Evolutionary conservation across 1,139 yeast species (phyloP), one percentile per base, ranked within the genome.

Genomic region (Kazachstania sp.): DNA sequence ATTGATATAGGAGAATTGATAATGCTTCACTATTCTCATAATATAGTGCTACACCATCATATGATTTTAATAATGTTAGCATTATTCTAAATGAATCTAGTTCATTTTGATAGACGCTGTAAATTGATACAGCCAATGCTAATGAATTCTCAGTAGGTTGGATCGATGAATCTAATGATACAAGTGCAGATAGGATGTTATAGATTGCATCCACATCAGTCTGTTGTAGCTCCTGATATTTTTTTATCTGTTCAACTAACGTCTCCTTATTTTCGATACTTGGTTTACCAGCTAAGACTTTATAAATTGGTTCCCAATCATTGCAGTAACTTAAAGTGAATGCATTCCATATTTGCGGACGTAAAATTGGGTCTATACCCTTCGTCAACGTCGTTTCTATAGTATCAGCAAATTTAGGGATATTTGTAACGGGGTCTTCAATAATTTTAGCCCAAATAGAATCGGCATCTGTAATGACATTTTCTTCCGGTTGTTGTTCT

Each of bases 111-210:
- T 35, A 95, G 4, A 41, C 45, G 2, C n/a, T 32, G n/a, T 29
- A 31, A 2, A 49, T 36, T 3, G 97, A 96, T 7, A 86, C 87
- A 0, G 87, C 77, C 41, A 92, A 77, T 59, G 88, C 87, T 2
- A 94, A 92, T 95, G 92, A 86, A 4, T 97, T 97, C 65, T 90
- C 97, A 1, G 96, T 88, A 62, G 92, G 92, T 0, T 97, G 97
- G 35, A 92, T 95, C 45, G 87, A 96, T 1, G 86, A 81, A 60
- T 92, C 97, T 63, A 80, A 83, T 46, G 86, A 69, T 20, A 94
- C 79, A 67, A 90, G 90, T 0, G 88, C 88, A 60, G 85, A 85
- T 53, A 90, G 77, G 31, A 90, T 81, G 50, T 81, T 79, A 62
- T 72, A 84, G 36, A 90, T 67, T 42, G 86, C 80, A 39, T 75